A percentile compares a stretch with the other conserved stretches of the same genome.
Evolutionary conservation across 2,329 filamentous ascomycete genomes (phyloP).

Genomic region (Neofusicoccum laricinum): DNA sequence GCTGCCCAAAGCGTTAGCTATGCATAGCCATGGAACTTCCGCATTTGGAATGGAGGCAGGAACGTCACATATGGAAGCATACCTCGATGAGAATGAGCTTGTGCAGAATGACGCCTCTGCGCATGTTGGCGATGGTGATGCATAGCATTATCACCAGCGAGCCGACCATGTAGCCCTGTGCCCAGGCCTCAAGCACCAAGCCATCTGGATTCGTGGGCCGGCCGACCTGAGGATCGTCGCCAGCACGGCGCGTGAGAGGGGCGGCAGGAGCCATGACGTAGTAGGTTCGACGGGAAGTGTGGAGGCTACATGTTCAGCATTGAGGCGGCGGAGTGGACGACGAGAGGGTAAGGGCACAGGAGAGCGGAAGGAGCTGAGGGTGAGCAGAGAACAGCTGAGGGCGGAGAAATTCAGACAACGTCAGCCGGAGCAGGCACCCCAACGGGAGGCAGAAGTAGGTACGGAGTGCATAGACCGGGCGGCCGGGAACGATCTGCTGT

Average conservation of each 20-base stretch:
- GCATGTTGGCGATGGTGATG: constrained; percentile 50
- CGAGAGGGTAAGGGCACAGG: neutral
- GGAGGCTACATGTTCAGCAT: constrained; percentile 1
- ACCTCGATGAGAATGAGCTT: constrained; percentile 52
- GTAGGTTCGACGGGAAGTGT: neutral
- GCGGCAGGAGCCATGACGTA: neutral
- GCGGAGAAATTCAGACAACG: neutral
- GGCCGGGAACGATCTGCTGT: neutral
- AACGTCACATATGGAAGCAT: constrained; percentile 16
- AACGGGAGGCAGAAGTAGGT: constrained; percentile 1
- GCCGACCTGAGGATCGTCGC: constrained; percentile 19
- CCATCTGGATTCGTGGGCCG: constrained; percentile 32
- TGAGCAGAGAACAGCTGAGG: neutral
- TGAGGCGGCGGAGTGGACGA: neutral
- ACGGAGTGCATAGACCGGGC: neutral
- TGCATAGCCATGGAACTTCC: neutral
- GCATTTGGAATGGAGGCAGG: neutral
- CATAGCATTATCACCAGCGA: constrained; percentile 47
- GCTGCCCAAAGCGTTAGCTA: constrained; percentile 31
- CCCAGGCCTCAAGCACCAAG: constrained; percentile 40
- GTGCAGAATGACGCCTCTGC: constrained; percentile 45
- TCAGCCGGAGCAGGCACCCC: constrained; percentile 7
- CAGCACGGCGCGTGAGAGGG: neutral
- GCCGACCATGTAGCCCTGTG: constrained; percentile 39
- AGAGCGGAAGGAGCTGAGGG: neutral